Base-by-base conservation (phyloP, 2,329 filamentous ascomycete genomes). In the Xylaria multiplex region DNA sequence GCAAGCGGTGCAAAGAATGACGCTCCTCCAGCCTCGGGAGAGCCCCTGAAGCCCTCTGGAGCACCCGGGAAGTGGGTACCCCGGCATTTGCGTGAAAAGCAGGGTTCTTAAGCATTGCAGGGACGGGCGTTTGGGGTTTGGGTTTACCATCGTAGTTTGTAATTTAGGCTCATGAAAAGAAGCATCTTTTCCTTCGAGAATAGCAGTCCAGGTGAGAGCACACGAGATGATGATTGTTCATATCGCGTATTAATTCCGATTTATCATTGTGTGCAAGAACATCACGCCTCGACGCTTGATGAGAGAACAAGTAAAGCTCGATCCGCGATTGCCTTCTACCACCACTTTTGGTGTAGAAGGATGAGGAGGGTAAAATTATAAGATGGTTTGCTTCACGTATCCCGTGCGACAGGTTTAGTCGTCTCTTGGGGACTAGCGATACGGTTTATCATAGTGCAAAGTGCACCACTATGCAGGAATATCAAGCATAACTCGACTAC, bases 11-110 rank as follows among this genome's bases (percentile, higher is more conserved):
- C 63, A 19, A 67, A 56, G 46, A 69, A 69, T 11, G 69, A 67
- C 19, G 65, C 70, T 11, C 49, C 72, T 22, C 68, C 69, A 59
- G 45, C 71, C 56, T 57, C 72, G 48, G 66, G 79, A 43, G 86
- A 88, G 79, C 71, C 81, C 54, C 79, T 87, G 65, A 84, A 83
- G 74, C 77, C 86, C 16, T 83, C 84, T 48, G 84, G 86, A 48
- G 81, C 79, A 32, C 73, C 84, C 52, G 86, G 86, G 72, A 90
- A 88, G 77, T 90, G 84, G 79, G 85, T 90, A 73, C 88, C 88
- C 59, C 77, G 76, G 60, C 81, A 80, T 73, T 71, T 81, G 59
- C 78, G 79, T 60, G 79, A 82, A 52, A 79, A 77, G 71, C 66
- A 80, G 65, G 72, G 69, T 68, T 67, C 65, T 62, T 74, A 74